Evolutionary conservation across 116 monocot genomes (phyloP).

Genomic region (Thalassia testudinum): DNA sequence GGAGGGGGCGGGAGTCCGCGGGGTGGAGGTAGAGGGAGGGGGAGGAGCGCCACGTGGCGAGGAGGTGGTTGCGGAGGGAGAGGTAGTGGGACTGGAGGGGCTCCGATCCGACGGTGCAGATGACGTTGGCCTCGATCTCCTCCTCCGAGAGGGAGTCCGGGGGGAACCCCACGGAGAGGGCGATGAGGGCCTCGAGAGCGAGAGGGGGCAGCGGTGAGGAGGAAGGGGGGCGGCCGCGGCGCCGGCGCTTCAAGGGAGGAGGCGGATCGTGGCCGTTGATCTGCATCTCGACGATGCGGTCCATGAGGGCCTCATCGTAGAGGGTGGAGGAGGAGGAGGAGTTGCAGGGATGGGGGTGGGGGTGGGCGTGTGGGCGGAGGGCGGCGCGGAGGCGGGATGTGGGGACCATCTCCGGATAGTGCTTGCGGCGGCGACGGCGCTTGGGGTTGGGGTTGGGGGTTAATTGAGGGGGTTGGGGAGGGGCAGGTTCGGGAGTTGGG

Average conservation of each 20-base stretch:
- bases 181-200: slow-evolving; percentile 70
- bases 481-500: not conserved
- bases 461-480: slow-evolving; percentile 1
- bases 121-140: slow-evolving; percentile 59
- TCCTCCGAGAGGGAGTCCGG: slow-evolving; percentile 88
- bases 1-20: slow-evolving; percentile 50
- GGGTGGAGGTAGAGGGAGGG: slow-evolving; percentile 38
- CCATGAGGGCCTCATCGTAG: slow-evolving; percentile 42
- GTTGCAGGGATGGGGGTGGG: slow-evolving; percentile 21
- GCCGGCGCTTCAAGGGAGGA: slow-evolving; percentile 9
- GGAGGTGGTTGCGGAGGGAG: slow-evolving; percentile 80
- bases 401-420: slow-evolving; percentile 61
- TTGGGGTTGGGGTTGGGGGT: slow-evolving; percentile 18
- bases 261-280: slow-evolving; percentile 20
- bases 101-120: slow-evolving; percentile 28
- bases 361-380: slow-evolving; percentile 24
- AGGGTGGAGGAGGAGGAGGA: slow-evolving; percentile 20
- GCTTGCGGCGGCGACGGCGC: slow-evolving; percentile 66
- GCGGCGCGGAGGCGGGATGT: slow-evolving; percentile 21
- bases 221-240: slow-evolving; percentile 17
- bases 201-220: slow-evolving; percentile 28
- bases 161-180: slow-evolving; percentile 74
- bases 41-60: slow-evolving; percentile 63
- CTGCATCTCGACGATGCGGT: slow-evolving; percentile 43
- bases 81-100: slow-evolving; percentile 66